Base-by-base conservation (phyloP, 768 basidiomycete species). In the Russula vinacea region DNA sequence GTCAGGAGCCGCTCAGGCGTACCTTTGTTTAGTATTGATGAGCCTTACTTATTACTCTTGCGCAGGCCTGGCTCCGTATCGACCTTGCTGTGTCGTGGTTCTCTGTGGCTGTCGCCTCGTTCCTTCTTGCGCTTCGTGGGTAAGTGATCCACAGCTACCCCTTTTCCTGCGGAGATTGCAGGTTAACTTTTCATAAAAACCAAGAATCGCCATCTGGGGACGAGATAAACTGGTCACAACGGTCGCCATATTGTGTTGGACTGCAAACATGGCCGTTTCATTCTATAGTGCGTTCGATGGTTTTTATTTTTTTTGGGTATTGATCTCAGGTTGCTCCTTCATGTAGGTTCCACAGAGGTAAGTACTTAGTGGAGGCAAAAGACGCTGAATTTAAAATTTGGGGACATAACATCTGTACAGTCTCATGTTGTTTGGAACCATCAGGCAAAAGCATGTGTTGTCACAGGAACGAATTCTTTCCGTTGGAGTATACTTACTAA, bases 81-180 rank as follows among this genome's bases (percentile, higher is more conserved):
- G 58, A 51, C 2, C 32, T 60, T 42, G 19, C 51, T 10, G 4
- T 45, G 4, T 64, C 65, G 6, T 64, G 62, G 62, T 53, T 57
- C 10, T 39, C 65, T 26, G 53, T 37, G 16, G 51, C 53, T 13
- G 29, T 64, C 50, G 50, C 65, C 6, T 66, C 65, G 13, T 44
- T 63, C 19, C 62, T 64, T 35, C 61, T 66, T 14, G 65, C 58
- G 33, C 65, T 66, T 37, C 65, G 65, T 3, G 62, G 62, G 65
- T 66, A 13, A n/a, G 62, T 58, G 19, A 33, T 14, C n/a, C 45
- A 22, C 9, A 22, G 22, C 11, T 3, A 19, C 22, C 4, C 5
- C 11, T 47, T 45, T 24, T 47, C n/a, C n/a, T 4, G 8, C n/a
- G 45, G 19, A 45, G 45, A 47, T 10, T 22, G 4, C 5, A 13